A percentile compares a stretch with the other conserved stretches of the same genome.
Conservation (phyloP, 495 filamentous ascomycete species). For the Beverwykella pulmonaria region DNA sequence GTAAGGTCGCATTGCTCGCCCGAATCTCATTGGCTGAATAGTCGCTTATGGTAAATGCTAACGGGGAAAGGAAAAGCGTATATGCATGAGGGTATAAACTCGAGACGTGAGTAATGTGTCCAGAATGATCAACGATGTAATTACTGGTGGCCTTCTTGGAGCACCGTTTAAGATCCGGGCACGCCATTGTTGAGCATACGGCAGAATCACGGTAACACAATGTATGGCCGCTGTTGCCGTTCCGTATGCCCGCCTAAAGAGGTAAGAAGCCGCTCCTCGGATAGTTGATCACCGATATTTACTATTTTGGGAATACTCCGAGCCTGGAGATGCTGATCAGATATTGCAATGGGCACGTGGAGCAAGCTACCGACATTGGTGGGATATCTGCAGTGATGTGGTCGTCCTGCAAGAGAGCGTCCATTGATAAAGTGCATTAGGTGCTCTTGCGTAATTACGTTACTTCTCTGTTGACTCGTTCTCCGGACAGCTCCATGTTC, state of each 20-base stretch:
- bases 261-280: neutral
- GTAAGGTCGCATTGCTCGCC: no score
- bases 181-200: neutral
- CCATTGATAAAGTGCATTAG: no score
- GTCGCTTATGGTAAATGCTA: conserved; percentile 12
- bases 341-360: neutral
- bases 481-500: no score
- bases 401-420: no score
- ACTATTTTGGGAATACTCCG: neutral
- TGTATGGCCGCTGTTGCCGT: neutral
- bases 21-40: conserved; percentile 1
- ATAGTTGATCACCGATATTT: neutral
- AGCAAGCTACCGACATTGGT: neutral
- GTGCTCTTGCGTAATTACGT: no score
- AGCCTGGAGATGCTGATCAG: neutral
- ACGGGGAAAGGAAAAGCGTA: conserved; percentile 5
- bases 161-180: neutral
- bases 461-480: no score
- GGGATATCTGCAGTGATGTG: neutral
- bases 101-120: conserved; percentile 16
- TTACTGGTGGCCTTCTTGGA: conserved; percentile 3
- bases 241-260: conserved; percentile 1
- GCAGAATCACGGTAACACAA: neutral
- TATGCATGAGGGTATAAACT: conserved; percentile 1
- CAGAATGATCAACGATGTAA: conserved; percentile 5